Evolutionary conservation across 768 basidiomycete species (phyloP), one percentile per base, ranked within the genome.

Genomic region (Leucocoprinus sp.): DNA sequence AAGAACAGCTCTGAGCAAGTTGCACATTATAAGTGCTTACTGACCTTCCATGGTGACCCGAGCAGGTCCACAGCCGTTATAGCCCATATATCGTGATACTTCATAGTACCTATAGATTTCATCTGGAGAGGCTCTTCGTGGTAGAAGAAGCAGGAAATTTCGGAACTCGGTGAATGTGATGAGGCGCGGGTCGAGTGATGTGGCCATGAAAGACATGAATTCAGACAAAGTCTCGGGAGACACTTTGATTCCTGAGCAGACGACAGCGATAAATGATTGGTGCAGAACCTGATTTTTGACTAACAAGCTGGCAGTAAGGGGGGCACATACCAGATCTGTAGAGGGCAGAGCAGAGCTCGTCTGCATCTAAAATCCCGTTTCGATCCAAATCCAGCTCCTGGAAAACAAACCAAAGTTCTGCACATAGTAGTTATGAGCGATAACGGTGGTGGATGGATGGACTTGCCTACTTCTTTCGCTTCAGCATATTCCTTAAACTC

Each of bases 331-430:
- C 88, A 57, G 87, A 82, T 61, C 82, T 79, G 42, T 66, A 63
- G 36, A 95, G 65, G 21, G 70, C 69, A 21, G 57, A 49, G 26
- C 60, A 54, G 24, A 71, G 61, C 49, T 72, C 70, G 22, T 60
- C 54, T 21, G 74, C 67, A 56, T 93, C 90, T 23, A 96, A 61
- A 45, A 75, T 77, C 6, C 90, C 92, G 63, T 96, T 89, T 21
- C 85, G 76, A 57, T 96, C 91, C 50, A 91, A 68, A 66, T 95
- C 93, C 39, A 96, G 74, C 55, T 93, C 86, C 52, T 89, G 88
- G 63, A 96, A 96, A 45, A 93, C 81, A 41, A 77, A 70, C 93
- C 93, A 96, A 17, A 96, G 70, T 63, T 95, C 92, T 90, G 47
- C 36, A 44, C 48, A 43, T 36, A 11, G 43, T 36, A 11, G 38